A percentile compares a stretch with the other conserved stretches of the same genome.
These are phyloP conservation scores for Omphalotus olearius DNA, from an alignment of 1,284 basidiomycete genomes.

Conservation along the genomic window DNA sequence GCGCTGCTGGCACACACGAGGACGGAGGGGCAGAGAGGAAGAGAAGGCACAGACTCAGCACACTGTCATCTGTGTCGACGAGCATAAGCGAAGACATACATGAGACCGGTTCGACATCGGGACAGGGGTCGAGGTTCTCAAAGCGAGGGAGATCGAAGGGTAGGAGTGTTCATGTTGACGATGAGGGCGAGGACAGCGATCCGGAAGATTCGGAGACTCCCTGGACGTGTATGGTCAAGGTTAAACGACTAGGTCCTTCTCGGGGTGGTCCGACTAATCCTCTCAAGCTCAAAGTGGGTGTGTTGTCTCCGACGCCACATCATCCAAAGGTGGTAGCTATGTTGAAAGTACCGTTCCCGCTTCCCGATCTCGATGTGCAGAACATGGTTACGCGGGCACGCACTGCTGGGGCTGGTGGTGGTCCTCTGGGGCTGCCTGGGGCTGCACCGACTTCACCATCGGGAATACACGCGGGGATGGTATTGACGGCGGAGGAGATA, in stretches of 20 bases:
- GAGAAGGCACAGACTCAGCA: slow-evolving; percentile 7
- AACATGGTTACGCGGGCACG: slow-evolving; percentile 47
- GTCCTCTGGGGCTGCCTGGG: neutral
- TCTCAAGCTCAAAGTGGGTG: slow-evolving; percentile 63
- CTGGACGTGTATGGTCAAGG: slow-evolving; percentile 81
- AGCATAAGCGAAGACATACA: neutral
- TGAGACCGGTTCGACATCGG: slow-evolving; percentile 3
- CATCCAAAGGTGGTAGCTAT: slow-evolving; percentile 94
- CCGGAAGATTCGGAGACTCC: slow-evolving; percentile 95
- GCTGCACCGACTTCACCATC: slow-evolving; percentile 8
- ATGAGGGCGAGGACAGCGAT: slow-evolving; percentile 72
- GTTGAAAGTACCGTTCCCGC: slow-evolving; percentile 84
- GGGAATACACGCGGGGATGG: slow-evolving; percentile 32
- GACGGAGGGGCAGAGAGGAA: slow-evolving; percentile 1
- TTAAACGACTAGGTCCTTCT: slow-evolving; percentile 31
- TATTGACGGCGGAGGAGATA: slow-evolving; percentile 86
- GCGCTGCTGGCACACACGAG: neutral
- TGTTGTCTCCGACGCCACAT: slow-evolving; percentile 88
- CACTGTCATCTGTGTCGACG: slow-evolving; percentile 1
- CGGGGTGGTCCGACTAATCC: slow-evolving; percentile 18
- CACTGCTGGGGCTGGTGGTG: slow-evolving; percentile 31
- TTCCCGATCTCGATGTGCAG: slow-evolving; percentile 75
- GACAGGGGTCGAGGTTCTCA: neutral
- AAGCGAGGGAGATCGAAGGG: slow-evolving; percentile 10
- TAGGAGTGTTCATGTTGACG: slow-evolving; percentile 28